phyloP scores from a whole-genome alignment of 805 yeast species.

The Kluyveromyces siamensis region DNA sequence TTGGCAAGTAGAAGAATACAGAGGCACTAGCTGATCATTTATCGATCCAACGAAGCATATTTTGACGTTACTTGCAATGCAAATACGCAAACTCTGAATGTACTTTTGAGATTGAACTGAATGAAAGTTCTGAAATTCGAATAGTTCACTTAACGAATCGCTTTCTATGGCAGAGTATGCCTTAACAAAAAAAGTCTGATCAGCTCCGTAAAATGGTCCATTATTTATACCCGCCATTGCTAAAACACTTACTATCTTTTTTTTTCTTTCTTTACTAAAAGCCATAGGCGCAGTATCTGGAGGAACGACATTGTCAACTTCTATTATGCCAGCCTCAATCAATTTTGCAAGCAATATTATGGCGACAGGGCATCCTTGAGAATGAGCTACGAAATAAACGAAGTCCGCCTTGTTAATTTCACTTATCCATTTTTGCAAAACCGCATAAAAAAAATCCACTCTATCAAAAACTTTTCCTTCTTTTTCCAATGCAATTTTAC shows the following conservation, averaged over 20 bases:
- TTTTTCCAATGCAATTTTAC: constrained; percentile 85
- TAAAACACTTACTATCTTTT: constrained; percentile 54
- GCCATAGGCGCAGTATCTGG: constrained; percentile 5
- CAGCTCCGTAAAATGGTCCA: constrained; percentile 93
- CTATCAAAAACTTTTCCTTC: constrained; percentile 88
- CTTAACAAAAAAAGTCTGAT: constrained; percentile 70
- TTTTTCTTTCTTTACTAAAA: constrained; percentile 7
- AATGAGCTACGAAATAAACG: constrained; percentile 87
- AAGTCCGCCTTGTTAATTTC: constrained; percentile 61
- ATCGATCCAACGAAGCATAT: constrained; percentile 78
- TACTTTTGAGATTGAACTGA: constrained; percentile 65
- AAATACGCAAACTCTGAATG: constrained; percentile 52
- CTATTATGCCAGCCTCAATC: constrained; percentile 47
- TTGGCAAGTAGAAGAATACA: constrained; percentile 77
- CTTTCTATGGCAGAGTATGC: constrained; percentile 89
- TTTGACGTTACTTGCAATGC: constrained; percentile 65
- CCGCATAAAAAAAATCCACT: constrained; percentile 68
- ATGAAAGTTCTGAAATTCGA: constrained; percentile 75
- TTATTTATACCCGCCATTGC: constrained; percentile 95
- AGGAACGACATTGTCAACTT: constrained; percentile 24
- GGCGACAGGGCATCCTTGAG: constrained; percentile 93
- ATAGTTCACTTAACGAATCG: constrained; percentile 76
- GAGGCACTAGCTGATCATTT: constrained; percentile 89
- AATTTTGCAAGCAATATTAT: constrained; percentile 67
- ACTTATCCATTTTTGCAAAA: constrained; percentile 56